Base-by-base conservation (phyloP, 108 stramenopile species). In the Skeletonema tropicum region DNA sequence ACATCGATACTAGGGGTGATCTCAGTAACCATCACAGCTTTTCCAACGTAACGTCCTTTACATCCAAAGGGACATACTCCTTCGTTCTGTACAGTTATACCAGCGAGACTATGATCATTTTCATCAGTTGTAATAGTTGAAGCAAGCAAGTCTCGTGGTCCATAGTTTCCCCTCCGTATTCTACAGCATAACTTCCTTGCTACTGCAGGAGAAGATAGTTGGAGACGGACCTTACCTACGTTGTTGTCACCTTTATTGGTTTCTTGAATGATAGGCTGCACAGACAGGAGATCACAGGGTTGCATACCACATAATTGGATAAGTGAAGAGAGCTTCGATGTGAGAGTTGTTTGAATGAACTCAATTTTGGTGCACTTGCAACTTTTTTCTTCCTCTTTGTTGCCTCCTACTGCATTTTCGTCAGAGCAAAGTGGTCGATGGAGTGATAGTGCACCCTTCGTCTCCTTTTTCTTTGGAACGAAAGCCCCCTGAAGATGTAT, bases 401-500 rank as follows among this genome's bases (percentile, higher is more conserved):
- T 3, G 42, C 3, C 42, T 45, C 3, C 42, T 45, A 45, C 13
- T 45, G 15, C 23, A 19, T 10, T 23, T 17, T 49, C 48, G 6
- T 49, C 48, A 19, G 48, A 5, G 48, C 48, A 6, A 49, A 49
- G 48, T 19, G 48, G 48, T 49, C 48, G 10, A 55, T 55, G 52
- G 15, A 55, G 19, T 55, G 52, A 55, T 23, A 9, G 52, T 36
- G 33, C 61, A 33, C 32, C 61, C 31, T 62, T 62, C 31, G 35
- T 9, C 61, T 62, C 61, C 36, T 38, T 33, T 9, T 25, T 49
- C 52, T 85, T 86, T 13, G 85, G 86, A 21, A 79, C 75, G 36
- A 88, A 84, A 11, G 88, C 74, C 3, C 88, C 88, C 55, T 88
- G 88, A 9, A 91, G 19, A 60, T 89, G 88, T 6, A 89, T 23